Base-by-base conservation (phyloP, 1,284 basidiomycete genomes). In the Fomitopsis palustris region DNA sequence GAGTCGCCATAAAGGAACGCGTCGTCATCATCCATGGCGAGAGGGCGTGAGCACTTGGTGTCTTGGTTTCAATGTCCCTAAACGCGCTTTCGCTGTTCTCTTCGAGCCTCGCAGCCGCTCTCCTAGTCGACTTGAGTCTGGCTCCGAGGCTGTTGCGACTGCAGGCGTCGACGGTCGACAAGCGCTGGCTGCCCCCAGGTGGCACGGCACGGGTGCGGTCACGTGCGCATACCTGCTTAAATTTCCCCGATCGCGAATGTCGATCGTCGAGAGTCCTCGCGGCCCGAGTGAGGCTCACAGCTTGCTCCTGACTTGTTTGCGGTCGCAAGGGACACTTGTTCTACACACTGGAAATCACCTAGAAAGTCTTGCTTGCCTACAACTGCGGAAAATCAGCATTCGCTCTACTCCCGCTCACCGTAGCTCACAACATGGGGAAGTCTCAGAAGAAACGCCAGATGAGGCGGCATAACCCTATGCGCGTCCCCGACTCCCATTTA, bases 401-500 rank as follows among this genome's bases (percentile, higher is more conserved):
- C n/a, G 54, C 27, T 29, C n/a, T 35, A 19, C 23, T 14, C 5
- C 23, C 8, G 19, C 19, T 31, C 4, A 33, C n/a, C 54, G 9
- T 12, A 10, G 10, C 25, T 6, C 29, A 37, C 21, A 14, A 59
- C 25, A 96, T 96, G 93, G 93, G 93, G 64, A 96, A 95, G 75
- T 86, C 91, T 54, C 93, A 95, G 72, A 93, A 92, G 75, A 92
- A 93, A 76, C 77, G 83, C 62, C 68, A 84, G 47, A 85, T 86
- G 84, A 84, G 91, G 61, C 79, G 94, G 59, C 93, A 96, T 73
- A 96, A 96, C 69, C 94, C 94, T 10, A 83, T 96, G 78, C 83
- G 94, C 43, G 93, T 96, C 0, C 93, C 94, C 14, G 94, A 96
- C 75, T 87, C 90, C 2, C 93, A 96, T 78, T 76, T 96, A 6